phyloP scores from a whole-genome alignment of 78 protist genomes.

The Dictyostelium citrinum region DNA sequence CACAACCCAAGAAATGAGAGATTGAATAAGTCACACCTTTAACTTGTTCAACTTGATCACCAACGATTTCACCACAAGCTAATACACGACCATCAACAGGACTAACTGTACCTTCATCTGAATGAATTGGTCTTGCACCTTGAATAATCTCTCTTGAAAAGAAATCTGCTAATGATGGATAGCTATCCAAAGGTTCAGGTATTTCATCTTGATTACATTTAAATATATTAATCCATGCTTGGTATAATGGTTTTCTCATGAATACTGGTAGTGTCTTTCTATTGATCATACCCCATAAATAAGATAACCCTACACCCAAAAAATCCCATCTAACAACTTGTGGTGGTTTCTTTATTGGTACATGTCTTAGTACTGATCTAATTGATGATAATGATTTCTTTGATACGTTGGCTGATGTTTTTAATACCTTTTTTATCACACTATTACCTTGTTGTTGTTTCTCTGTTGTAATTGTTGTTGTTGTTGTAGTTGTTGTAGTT shows the following conservation, averaged over 20 bases:
- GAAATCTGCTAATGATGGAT: constrained; percentile 73
- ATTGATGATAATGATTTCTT: constrained; percentile 10
- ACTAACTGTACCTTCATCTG: constrained; percentile 28
- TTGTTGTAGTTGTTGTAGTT: too few species aligned
- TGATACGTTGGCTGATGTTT: neutral
- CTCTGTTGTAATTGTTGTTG: constrained; percentile 8
- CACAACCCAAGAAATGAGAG: constrained; percentile 73
- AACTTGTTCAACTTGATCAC: constrained; percentile 82
- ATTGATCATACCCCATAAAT: constrained; percentile 75
- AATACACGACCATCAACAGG: constrained; percentile 88
- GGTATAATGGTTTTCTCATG: constrained; percentile 60
- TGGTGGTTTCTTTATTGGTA: constrained; percentile 77
- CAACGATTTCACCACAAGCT: constrained; percentile 69
- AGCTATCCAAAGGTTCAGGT: constrained; percentile 58
- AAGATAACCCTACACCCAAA: constrained; percentile 74
- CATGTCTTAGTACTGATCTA: neutral
- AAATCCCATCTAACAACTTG: constrained; percentile 83
- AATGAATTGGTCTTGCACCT: constrained; percentile 51
- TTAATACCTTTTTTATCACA: neutral
- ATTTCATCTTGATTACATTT: constrained; percentile 75
- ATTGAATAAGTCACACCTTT: constrained; percentile 88
- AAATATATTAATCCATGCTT: constrained; percentile 70
- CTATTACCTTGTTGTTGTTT: neutral
- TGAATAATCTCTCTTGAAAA: constrained; percentile 65
- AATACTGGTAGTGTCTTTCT: constrained; percentile 38